Evolutionary conservation across 495 filamentous ascomycete species (phyloP).

Genomic region (Aspergillus nanangensis): DNA sequence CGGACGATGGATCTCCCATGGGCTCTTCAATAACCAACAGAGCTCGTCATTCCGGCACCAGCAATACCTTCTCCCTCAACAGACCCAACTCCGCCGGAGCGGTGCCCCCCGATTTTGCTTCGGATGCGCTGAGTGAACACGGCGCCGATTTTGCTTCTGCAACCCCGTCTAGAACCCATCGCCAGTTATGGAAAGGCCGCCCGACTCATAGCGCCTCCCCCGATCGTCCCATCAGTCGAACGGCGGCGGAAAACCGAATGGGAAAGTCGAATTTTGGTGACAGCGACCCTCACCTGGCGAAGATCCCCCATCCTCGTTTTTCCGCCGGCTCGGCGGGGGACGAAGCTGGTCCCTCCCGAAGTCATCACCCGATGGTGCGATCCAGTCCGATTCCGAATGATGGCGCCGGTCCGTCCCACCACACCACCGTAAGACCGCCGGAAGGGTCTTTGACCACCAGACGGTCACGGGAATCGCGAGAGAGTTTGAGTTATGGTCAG

Average conservation of each 20-base stretch:
- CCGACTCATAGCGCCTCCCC: constrained; percentile 6
- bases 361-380: constrained; percentile 2
- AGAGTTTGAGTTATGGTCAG: constrained; percentile 13
- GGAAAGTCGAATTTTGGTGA: constrained; percentile 7
- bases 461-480: constrained; percentile 7
- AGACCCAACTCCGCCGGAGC: constrained; percentile 16
- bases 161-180: constrained; percentile 11
- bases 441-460: not conserved
- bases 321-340: constrained; percentile 6
- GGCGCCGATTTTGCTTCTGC: constrained; percentile 7
- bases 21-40: constrained; percentile 22
- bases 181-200: constrained; percentile 9
- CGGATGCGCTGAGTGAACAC: constrained; percentile 21
- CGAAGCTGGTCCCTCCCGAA: constrained; percentile 3
- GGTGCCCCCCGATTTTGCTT: constrained; percentile 15
- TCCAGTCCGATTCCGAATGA: constrained; percentile 11
- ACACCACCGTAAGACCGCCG: not conserved
- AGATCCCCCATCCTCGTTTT: constrained; percentile 1
- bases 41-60: constrained; percentile 18
- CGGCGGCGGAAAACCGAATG: constrained; percentile 7
- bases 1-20: constrained; percentile 13
- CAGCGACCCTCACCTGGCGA: constrained; percentile 12
- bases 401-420: not conserved
- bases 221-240: constrained; percentile 6
- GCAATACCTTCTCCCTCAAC: constrained; percentile 15